These are phyloP conservation scores for Phaffia australis DNA, from an alignment of 768 basidiomycete genomes.

Conservation along the genomic window DNA sequence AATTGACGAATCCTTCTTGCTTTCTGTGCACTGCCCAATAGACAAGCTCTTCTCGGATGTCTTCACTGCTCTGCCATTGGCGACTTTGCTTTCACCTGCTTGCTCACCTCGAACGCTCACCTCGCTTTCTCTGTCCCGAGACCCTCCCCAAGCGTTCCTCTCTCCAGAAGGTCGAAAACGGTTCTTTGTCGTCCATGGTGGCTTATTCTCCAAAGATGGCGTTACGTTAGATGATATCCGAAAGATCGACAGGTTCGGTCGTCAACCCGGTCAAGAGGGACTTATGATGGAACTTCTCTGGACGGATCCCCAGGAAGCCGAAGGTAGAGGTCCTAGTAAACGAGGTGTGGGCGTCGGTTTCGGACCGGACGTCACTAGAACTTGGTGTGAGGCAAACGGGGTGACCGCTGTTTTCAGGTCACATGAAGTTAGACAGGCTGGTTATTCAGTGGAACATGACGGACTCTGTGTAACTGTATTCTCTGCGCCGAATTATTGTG, in stretches of 20 bases:
- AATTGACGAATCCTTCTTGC: neutral
- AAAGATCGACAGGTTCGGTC: constrained; percentile 72
- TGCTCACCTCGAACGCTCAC: constrained; percentile 43
- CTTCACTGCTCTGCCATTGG: constrained; percentile 81
- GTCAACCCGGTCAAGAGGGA: constrained; percentile 87
- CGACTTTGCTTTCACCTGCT: constrained; percentile 70
- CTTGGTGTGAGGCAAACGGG: constrained; percentile 78
- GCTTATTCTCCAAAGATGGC: constrained; percentile 85
- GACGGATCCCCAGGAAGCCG: constrained; percentile 85
- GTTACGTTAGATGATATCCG: constrained; percentile 90
- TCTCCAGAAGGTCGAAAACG: constrained; percentile 72
- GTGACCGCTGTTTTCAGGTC: constrained; percentile 83
- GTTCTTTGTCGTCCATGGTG: constrained; percentile 92
- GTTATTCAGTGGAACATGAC: constrained; percentile 85
- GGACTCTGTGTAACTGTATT: constrained; percentile 77
- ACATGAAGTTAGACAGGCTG: constrained; percentile 94
- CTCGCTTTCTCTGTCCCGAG: constrained; percentile 38
- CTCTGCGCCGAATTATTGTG: constrained; percentile 58
- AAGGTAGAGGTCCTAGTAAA: constrained; percentile 91
- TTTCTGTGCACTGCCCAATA: neutral
- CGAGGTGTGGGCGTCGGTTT: constrained; percentile 93
- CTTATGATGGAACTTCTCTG: constrained; percentile 80
- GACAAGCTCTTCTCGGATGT: constrained; percentile 77
- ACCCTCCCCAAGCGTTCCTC: constrained; percentile 48
- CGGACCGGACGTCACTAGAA: constrained; percentile 71